Base-by-base conservation (phyloP, 768 basidiomycete genomes). In the Coprinopsis cinerea region DNA sequence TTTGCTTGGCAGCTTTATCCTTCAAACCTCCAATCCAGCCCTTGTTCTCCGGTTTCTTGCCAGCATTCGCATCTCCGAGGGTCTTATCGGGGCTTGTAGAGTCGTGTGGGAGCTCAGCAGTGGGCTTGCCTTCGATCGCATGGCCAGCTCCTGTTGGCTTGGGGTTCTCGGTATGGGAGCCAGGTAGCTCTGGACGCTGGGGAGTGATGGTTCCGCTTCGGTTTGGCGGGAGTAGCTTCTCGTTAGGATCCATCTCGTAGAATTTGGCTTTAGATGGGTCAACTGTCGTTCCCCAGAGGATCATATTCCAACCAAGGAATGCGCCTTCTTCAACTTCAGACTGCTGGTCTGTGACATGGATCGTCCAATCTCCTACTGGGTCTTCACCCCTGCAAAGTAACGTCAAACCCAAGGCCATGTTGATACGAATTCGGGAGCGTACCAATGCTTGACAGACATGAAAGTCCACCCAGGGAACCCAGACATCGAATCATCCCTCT, bases 391-490 rank as follows among this genome's bases (percentile, higher is more conserved):
- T 96, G 57, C 23, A 48, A 15, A 25, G 43, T 25, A 39, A 39
- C 9, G 17, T 13, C 67, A 25, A 23, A 44, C 39, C 23, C 18
- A 22, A 4, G 13, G 18, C 30, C 30, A 9, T 20, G 50, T 35
- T 24, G 30, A 23, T 15, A 52, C 3, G 10, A 35, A 35, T 30
- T 36, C 17, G 18, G 40, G 32, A 23, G 65, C 80, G 58, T 56
- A 94, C 94, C 95, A 99, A 61, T 99, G 95, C 67, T 98, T 99
- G 48, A 97, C 77, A 27, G 82, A 81, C 92, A 96, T 97, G 63
- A 99, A 99, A 30, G 78, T 83, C 95, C 95, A 99, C 1, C 90
- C 94, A 27, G 80, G 79, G 64, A 77, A 95, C 2, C 96, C 96
- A 9, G 72, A 76, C 10, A 61, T 63, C 2, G 77, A 81, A 22